Evolutionary conservation across 306 rosid species (phyloP).

Genomic region (Trichosanthes truncata): DNA sequence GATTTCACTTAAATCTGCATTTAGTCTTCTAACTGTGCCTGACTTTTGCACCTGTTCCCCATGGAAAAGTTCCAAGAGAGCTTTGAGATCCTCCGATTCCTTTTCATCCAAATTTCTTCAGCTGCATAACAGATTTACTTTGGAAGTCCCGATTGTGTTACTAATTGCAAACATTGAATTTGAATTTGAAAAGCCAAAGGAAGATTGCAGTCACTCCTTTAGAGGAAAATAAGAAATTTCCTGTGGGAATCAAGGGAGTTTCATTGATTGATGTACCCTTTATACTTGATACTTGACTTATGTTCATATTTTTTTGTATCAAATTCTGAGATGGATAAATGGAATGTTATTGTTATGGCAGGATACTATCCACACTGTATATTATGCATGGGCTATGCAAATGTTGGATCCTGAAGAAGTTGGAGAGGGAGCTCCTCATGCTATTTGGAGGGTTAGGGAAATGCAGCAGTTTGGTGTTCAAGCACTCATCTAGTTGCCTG

Average conservation of each 20-base stretch:
- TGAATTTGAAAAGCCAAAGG: neutral
- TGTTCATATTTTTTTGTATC: neutral
- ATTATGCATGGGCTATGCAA: slow-evolving; percentile 77
- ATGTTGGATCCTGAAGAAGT: slow-evolving; percentile 65
- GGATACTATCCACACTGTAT: slow-evolving; percentile 88
- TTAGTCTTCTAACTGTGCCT: neutral
- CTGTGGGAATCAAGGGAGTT: neutral
- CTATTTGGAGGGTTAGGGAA: slow-evolving; percentile 82
- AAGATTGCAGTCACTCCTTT: too few species aligned
- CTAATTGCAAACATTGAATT: neutral
- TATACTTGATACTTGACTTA: neutral
- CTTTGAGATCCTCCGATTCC: neutral
- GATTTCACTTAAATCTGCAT: neutral
- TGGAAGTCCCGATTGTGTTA: neutral
- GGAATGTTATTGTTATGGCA: neutral
- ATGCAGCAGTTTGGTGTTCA: slow-evolving; percentile 68
- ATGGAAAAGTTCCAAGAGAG: neutral
- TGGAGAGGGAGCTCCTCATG: slow-evolving; percentile 51
- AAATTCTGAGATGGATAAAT: neutral
- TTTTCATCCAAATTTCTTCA: neutral
- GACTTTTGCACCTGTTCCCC: neutral
- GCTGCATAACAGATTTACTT: neutral
- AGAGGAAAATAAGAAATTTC: too few species aligned
- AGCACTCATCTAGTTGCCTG: slow-evolving; percentile 50
- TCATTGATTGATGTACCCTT: neutral